Conservation (phyloP, 495 filamentous ascomycete species). For the Xylaria sp. region DNA sequence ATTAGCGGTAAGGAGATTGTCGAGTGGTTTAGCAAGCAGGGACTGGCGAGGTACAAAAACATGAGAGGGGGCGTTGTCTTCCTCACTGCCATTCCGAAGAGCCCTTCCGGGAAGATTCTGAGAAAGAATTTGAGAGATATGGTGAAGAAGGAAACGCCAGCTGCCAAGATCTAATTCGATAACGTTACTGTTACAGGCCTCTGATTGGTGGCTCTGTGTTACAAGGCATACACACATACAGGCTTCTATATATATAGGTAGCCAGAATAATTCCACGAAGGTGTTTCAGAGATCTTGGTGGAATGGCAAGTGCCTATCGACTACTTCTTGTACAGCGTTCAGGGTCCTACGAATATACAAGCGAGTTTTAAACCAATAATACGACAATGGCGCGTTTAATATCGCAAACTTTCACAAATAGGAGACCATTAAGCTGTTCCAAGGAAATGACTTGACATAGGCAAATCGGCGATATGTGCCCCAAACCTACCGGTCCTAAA, state of each 20-base stretch:
- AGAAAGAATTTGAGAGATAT: slow-evolving; percentile 61
- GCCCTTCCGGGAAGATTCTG: slow-evolving; percentile 81
- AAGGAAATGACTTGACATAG: neutral
- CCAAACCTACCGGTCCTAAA: no score
- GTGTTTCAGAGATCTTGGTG: no score
- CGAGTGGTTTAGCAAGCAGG: slow-evolving; percentile 51
- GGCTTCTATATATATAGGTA: no score
- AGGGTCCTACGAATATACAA: neutral
- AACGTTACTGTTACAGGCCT: neutral
- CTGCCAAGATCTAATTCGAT: slow-evolving; percentile 28
- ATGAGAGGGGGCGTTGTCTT: slow-evolving; percentile 80
- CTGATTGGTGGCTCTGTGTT: no score
- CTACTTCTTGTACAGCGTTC: no score
- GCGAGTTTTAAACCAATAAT: neutral
- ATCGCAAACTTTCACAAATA: neutral
- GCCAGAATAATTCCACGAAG: no score
- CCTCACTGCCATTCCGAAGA: slow-evolving; percentile 81
- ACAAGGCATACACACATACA: no score
- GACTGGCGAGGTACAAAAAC: slow-evolving; percentile 70
- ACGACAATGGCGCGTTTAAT: neutral
- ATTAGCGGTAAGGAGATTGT: slow-evolving; percentile 38
- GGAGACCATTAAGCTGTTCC: neutral
- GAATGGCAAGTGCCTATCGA: no score
- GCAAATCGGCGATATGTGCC: neutral
- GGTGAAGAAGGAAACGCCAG: slow-evolving; percentile 34